Evolutionary conservation across 345 rosid genomes (phyloP).

Genomic region (Euphorbia tirucalli): DNA sequence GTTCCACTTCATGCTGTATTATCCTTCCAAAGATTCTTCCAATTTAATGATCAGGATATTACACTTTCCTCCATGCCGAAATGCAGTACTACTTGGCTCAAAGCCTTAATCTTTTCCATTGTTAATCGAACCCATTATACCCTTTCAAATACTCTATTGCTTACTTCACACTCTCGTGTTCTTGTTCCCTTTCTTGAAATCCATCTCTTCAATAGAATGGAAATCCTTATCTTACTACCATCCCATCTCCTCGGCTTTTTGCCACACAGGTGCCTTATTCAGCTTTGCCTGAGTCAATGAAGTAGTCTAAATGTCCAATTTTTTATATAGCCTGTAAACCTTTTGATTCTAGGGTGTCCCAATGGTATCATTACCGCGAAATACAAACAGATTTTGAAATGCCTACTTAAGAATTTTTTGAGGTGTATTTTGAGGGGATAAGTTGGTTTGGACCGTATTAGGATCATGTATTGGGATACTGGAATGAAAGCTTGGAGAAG

Average conservation of each 20-base stretch:
- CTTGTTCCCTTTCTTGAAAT: slow-evolving; percentile 38
- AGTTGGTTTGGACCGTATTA: no score
- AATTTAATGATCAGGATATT: slow-evolving; percentile 27
- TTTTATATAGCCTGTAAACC: slow-evolving; percentile 27
- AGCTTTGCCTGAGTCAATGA: background rate
- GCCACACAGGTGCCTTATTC: slow-evolving; percentile 15
- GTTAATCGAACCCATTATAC: slow-evolving; percentile 21
- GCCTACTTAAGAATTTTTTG: no score
- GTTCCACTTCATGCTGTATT: no score
- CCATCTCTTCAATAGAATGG: slow-evolving; percentile 11
- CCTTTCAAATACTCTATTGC: slow-evolving; percentile 17
- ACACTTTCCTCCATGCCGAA: slow-evolving; percentile 34
- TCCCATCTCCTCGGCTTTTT: slow-evolving; percentile 11
- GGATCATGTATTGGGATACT: no score
- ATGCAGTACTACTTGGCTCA: slow-evolving; percentile 46
- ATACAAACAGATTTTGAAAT: no score
- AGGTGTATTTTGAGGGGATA: no score
- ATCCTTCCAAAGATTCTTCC: slow-evolving; percentile 33
- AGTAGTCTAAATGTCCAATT: no score
- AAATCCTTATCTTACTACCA: slow-evolving; percentile 2
- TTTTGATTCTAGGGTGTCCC: slow-evolving; percentile 21
- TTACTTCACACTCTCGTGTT: slow-evolving; percentile 35
- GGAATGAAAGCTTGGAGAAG: no score
- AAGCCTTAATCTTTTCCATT: slow-evolving; percentile 31
- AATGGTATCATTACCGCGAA: slow-evolving; percentile 20